These are phyloP conservation scores for Epichloe elymi DNA, from an alignment of 2,329 filamentous ascomycete species.

Conservation along the genomic window DNA sequence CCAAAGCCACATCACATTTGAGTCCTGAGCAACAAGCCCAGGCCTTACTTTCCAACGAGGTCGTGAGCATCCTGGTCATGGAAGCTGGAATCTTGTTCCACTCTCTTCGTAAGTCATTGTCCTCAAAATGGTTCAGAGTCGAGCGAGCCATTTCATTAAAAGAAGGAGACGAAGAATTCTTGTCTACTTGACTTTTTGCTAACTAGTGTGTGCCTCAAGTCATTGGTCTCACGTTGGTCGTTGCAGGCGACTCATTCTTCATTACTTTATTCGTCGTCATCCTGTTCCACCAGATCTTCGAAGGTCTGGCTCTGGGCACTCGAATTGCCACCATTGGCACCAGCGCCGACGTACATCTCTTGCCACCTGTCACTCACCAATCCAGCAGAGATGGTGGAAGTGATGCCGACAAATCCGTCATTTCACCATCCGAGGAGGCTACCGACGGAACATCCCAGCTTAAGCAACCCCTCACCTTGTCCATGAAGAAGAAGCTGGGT, in stretches of 20 bases:
- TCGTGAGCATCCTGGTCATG: conserved; percentile 53
- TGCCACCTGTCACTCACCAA: conserved; percentile 10
- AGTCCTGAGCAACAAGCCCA: conserved; percentile 13
- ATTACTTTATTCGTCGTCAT: conserved; percentile 52
- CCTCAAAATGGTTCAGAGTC: neutral
- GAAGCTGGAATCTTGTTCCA: conserved; percentile 67
- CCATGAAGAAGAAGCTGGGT: conserved; percentile 38
- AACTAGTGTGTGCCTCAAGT: conserved; percentile 24
- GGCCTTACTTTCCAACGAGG: conserved; percentile 25
- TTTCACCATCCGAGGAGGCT: conserved; percentile 12
- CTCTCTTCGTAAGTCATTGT: conserved; percentile 41
- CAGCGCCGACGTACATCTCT: conserved; percentile 7
- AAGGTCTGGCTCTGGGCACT: conserved; percentile 60
- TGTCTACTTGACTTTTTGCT: neutral
- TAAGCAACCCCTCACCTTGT: conserved; percentile 14
- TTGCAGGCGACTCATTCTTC: conserved; percentile 43
- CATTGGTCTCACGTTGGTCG: conserved; percentile 51
- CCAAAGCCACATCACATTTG: conserved; percentile 14
- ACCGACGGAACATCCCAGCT: conserved; percentile 5
- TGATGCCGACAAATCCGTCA: conserved; percentile 15
- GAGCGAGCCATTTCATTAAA: neutral
- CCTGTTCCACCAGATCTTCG: conserved; percentile 67
- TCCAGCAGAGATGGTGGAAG: conserved; percentile 2
- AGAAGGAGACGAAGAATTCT: neutral
- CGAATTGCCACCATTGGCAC: conserved; percentile 50